Percentiles rank a stretch among this genome's conserved stretches.
These are phyloP conservation scores for Dovyalis caffra DNA, from an alignment of 345 rosid species.

Conservation along the genomic window DNA sequence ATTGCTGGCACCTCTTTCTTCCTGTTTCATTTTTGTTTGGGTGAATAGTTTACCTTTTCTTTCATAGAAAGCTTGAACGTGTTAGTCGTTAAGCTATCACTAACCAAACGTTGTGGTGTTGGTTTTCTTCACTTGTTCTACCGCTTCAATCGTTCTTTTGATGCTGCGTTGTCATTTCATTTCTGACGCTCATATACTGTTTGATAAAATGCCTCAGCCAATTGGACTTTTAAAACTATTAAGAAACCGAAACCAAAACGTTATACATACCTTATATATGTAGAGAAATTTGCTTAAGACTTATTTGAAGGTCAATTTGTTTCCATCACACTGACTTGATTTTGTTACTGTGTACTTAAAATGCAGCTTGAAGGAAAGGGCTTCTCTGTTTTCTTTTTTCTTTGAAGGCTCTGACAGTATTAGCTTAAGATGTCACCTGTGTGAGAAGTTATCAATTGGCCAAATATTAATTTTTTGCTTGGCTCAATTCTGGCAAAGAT, in stretches of 20 bases:
- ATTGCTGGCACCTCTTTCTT: too few relatives aligned
- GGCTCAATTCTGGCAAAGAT: conserved; percentile 28
- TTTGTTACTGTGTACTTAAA: not conserved
- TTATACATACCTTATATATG: too few relatives aligned
- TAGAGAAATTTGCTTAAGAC: too few relatives aligned
- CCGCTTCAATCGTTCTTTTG: not conserved
- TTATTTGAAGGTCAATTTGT: not conserved
- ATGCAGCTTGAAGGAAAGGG: conserved; percentile 5
- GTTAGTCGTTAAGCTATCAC: too few relatives aligned
- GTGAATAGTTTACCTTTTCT: too few relatives aligned
- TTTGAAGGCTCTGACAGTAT: not conserved
- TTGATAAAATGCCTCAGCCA: conserved; percentile 18
- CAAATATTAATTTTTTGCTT: not conserved
- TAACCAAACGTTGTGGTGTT: too few relatives aligned
- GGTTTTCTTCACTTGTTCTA: not conserved
- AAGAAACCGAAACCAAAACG: not conserved
- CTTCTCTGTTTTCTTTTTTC: not conserved
- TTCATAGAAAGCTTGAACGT: too few relatives aligned
- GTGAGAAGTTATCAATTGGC: not conserved
- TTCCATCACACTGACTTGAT: not conserved
- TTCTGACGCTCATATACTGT: conserved; percentile 1
- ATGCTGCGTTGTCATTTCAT: not conserved
- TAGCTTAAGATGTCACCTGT: not conserved
- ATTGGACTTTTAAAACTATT: too few relatives aligned
- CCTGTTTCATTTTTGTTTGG: too few relatives aligned